Evolutionary conservation across 139 green algal species (phyloP).

Genomic region (Astrephomene gubernaculifera): DNA sequence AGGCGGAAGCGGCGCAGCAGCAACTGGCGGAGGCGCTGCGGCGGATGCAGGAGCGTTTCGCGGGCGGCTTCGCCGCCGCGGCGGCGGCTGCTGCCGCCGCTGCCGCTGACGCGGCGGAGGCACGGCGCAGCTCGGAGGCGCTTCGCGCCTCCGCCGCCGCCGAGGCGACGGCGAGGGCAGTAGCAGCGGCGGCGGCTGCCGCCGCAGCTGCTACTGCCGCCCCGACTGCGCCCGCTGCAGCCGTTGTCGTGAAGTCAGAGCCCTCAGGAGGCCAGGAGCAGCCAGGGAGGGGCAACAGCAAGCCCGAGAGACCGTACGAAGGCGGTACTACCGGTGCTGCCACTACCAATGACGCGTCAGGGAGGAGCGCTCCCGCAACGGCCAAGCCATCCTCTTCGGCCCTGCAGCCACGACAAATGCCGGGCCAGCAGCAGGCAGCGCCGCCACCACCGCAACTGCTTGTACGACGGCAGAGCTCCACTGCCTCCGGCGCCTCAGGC

Average conservation of each 20-base stretch:
- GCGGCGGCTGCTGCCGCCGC: not conserved
- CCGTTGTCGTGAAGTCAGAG: not conserved
- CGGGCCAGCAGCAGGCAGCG: too few relatives aligned
- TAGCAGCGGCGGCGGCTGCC: not conserved
- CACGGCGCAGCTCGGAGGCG: not conserved
- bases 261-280: not conserved
- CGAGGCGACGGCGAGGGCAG: not conserved
- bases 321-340: not conserved
- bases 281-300: too few relatives aligned
- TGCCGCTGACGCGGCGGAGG: constrained; percentile 9
- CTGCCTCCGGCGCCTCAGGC: too few relatives aligned
- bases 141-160: not conserved
- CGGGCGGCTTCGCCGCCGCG: not conserved
- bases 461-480: too few relatives aligned
- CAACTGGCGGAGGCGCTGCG: not conserved
- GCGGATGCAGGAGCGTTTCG: constrained; percentile 13
- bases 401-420: too few relatives aligned
- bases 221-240: too few relatives aligned
- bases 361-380: not conserved
- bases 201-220: not conserved
- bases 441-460: too few relatives aligned
- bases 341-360: not conserved
- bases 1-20: not conserved
- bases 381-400: not conserved
- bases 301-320: too few relatives aligned